Evolutionary conservation across 805 yeast genomes (phyloP).

Genomic region (Starmerella stellata): DNA sequence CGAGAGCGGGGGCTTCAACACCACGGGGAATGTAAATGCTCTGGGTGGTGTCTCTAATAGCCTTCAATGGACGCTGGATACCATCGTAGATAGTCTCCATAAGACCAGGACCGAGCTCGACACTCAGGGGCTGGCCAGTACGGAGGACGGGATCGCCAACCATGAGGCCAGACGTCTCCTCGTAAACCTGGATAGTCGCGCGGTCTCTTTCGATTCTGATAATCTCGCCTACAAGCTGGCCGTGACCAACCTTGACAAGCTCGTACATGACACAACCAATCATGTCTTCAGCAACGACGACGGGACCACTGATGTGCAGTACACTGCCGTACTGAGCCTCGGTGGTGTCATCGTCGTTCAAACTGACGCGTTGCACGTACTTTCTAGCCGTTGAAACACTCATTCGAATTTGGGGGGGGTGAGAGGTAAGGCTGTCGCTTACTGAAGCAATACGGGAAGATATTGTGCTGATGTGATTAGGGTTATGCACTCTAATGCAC

Average conservation of each 20-base stretch:
- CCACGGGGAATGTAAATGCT: constrained; percentile 98
- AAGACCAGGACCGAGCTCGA: constrained; percentile 96
- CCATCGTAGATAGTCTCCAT: constrained; percentile 99
- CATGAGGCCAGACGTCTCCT: constrained; percentile 97
- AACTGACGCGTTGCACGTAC: constrained; percentile 66
- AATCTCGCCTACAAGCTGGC: constrained; percentile 92
- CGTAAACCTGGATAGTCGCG: constrained; percentile 97
- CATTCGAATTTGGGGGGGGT: constrained; percentile 5
- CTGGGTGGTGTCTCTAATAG: constrained; percentile 70
- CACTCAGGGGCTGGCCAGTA: constrained; percentile 97
- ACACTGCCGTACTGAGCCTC: constrained; percentile 67
- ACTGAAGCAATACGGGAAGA: not conserved
- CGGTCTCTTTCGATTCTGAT: constrained; percentile 92
- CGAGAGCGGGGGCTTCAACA: constrained; percentile 87
- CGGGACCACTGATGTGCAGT: constrained; percentile 95
- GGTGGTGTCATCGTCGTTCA: constrained; percentile 40
- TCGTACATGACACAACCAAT: constrained; percentile 99
- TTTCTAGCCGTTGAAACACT: constrained; percentile 82
- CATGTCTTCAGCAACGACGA: constrained; percentile 94
- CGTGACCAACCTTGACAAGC: constrained; percentile 94
- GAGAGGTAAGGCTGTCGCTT: not conserved
- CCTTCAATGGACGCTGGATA: constrained; percentile 94
- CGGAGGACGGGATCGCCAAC: constrained; percentile 98
- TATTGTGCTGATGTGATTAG: not conserved
- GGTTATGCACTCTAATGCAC: not conserved